A percentile compares a stretch with the other conserved stretches of the same genome.
These are phyloP conservation scores for Tulasnella sp. DNA, from an alignment of 768 basidiomycete species.

Conservation along the genomic window DNA sequence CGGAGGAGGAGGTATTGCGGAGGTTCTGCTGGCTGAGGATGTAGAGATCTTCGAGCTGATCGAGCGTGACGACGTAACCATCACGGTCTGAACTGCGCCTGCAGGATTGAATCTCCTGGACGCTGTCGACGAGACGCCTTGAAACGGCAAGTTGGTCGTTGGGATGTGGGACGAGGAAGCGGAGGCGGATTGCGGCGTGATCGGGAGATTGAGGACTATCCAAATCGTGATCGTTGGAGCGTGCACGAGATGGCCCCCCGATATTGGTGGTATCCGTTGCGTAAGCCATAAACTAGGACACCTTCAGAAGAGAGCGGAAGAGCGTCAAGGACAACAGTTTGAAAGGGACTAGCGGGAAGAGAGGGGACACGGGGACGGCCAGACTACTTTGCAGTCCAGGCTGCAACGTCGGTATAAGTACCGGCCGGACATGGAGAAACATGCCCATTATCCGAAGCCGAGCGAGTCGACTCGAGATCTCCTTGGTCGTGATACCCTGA, in stretches of 20 bases:
- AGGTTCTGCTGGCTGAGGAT: conserved; percentile 4
- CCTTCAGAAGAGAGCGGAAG: background rate
- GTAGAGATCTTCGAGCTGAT: conserved; percentile 10
- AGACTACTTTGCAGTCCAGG: background rate
- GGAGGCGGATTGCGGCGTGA: conserved; percentile 6
- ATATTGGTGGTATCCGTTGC: background rate
- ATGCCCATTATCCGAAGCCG: conserved; percentile 13
- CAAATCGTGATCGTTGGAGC: background rate
- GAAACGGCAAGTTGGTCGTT: conserved; percentile 9
- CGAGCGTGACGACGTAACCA: conserved; percentile 3
- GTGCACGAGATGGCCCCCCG: conserved; percentile 5
- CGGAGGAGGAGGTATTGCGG: conserved; percentile 10
- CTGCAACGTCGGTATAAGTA: conserved; percentile 13
- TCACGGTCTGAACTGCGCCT: background rate
- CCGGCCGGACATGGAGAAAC: conserved; percentile 12
- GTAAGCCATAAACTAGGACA: conserved; percentile 13
- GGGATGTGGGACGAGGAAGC: conserved; percentile 12
- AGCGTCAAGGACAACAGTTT: background rate
- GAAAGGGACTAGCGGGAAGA: background rate
- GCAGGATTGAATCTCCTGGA: conserved; percentile 8
- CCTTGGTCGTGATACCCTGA: no score
- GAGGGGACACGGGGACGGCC: background rate
- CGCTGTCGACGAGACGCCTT: conserved; percentile 7
- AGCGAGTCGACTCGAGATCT: background rate
- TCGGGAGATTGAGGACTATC: conserved; percentile 12